Conservation (phyloP, 75 land plant species). For the Selaginella tamariscina region DNA sequence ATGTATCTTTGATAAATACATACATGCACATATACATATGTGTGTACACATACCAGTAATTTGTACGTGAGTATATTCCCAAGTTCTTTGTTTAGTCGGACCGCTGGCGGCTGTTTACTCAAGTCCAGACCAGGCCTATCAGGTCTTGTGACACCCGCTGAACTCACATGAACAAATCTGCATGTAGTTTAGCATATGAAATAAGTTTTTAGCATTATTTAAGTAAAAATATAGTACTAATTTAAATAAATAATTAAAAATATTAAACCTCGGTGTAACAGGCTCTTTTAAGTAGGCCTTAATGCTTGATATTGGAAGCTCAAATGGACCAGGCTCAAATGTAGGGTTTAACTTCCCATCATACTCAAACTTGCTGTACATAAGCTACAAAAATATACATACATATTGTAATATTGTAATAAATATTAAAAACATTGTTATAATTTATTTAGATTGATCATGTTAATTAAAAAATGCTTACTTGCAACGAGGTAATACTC, state of each 20-base stretch:
- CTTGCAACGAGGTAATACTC: slow-evolving; percentile 70
- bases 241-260: not conserved
- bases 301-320: slow-evolving; percentile 74
- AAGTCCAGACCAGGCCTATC: slow-evolving; percentile 94
- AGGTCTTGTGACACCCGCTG: slow-evolving; percentile 96
- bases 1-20: no score
- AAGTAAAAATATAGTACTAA: not conserved
- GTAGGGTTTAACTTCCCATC: slow-evolving; percentile 94
- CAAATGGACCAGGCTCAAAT: slow-evolving; percentile 74
- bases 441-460: not conserved
- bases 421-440: not conserved
- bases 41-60: slow-evolving; percentile 47
- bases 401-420: not conserved
- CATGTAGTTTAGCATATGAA: slow-evolving; percentile 2
- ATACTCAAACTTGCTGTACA: slow-evolving; percentile 99
- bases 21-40: no score
- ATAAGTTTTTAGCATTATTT: not conserved
- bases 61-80: slow-evolving; percentile 78
- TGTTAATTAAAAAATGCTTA: not conserved
- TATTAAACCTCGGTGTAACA: slow-evolving; percentile 62
- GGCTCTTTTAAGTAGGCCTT: slow-evolving; percentile 73
- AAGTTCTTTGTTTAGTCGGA: slow-evolving; percentile 87
- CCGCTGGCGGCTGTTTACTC: slow-evolving; percentile 98
- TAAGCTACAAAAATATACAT: slow-evolving; percentile 41
- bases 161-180: slow-evolving; percentile 91